phyloP scores from a whole-genome alignment of 2,329 filamentous ascomycete genomes.

The Hortaea werneckii region DNA sequence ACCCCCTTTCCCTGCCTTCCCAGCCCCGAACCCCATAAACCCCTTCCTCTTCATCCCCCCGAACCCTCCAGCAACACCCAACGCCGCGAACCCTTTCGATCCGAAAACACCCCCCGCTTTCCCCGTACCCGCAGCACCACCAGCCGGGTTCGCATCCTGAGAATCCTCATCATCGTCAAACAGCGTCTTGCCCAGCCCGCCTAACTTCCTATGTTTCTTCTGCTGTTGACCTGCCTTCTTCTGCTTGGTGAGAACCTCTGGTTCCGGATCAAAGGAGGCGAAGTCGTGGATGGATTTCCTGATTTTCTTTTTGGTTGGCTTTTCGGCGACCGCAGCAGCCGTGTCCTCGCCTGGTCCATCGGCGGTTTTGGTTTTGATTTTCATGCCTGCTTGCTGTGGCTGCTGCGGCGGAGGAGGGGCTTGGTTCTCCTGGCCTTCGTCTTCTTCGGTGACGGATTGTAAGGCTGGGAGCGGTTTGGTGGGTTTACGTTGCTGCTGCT shows the following conservation, averaged over 20 bases:
- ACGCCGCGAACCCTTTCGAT: constrained; percentile 22
- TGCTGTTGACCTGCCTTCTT: not conserved
- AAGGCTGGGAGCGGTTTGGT: constrained; percentile 26
- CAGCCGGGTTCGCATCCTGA: constrained; percentile 1
- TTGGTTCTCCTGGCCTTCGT: constrained; percentile 27
- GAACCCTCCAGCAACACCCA: constrained; percentile 10
- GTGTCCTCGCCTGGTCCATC: constrained; percentile 21
- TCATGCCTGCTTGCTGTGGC: constrained; percentile 22
- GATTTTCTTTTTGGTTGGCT: not conserved
- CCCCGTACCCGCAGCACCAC: not conserved
- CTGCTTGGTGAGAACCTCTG: constrained; percentile 19
- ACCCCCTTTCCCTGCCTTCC: constrained; percentile 19
- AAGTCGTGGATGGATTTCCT: constrained; percentile 41
- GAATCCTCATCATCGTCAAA: constrained; percentile 31
- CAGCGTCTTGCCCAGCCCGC: constrained; percentile 28
- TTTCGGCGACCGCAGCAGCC: constrained; percentile 14
- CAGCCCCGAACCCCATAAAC: constrained; percentile 22
- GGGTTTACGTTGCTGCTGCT: constrained; percentile 12
- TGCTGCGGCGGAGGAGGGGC: not conserved
- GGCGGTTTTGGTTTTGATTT: constrained; percentile 30
- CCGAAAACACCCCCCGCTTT: constrained; percentile 18
- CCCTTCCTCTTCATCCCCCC: constrained; percentile 10
- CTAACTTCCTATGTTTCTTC: constrained; percentile 27
- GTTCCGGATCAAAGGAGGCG: constrained; percentile 24
- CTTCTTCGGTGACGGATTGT: constrained; percentile 36